Evolutionary conservation across 306 rosid genomes (phyloP).

Genomic region (Calophaca sinica): DNA sequence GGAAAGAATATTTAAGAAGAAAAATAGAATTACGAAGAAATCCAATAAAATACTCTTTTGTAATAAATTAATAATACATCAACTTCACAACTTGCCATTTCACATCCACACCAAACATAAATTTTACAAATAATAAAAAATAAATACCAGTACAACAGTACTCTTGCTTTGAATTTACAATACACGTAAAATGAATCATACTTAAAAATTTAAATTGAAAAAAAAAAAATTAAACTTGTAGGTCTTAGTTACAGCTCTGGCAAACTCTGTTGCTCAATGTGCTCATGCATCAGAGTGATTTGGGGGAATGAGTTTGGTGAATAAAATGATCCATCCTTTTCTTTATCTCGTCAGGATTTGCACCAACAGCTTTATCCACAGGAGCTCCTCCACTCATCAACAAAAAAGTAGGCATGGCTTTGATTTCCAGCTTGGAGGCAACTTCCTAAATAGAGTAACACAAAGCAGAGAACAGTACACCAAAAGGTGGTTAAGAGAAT

Average conservation of each 20-base stretch:
- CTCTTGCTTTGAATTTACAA: background rate
- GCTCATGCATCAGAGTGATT: slow-evolving; percentile 35
- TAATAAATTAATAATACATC: background rate
- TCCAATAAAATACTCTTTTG: too few relatives aligned
- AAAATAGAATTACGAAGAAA: too few relatives aligned
- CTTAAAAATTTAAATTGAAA: background rate
- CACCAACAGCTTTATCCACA: slow-evolving; percentile 53
- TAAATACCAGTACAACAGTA: background rate
- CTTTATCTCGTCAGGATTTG: slow-evolving; percentile 54
- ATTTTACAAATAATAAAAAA: slow-evolving; percentile 17
- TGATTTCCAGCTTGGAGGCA: slow-evolving; percentile 56
- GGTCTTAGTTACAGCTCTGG: slow-evolving; percentile 20
- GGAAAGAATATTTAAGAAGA: too few relatives aligned
- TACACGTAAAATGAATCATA: slow-evolving; percentile 18
- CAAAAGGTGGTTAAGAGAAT: slow-evolving; percentile 32
- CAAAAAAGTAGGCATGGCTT: slow-evolving; percentile 58
- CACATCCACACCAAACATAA: slow-evolving; percentile 38
- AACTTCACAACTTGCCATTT: slow-evolving; percentile 16
- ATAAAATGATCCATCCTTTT: slow-evolving; percentile 43
- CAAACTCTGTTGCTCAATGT: slow-evolving; percentile 19
- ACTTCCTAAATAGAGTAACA: slow-evolving; percentile 50
- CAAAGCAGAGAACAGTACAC: slow-evolving; percentile 22
- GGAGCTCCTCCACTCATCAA: slow-evolving; percentile 53
- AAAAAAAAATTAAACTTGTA: background rate
- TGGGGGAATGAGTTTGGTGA: slow-evolving; percentile 3